A percentile compares a stretch with the other conserved stretches of the same genome.
phyloP scores from a whole-genome alignment of 2,329 filamentous ascomycete species.

The Pseudogymnoascus sp. region DNA sequence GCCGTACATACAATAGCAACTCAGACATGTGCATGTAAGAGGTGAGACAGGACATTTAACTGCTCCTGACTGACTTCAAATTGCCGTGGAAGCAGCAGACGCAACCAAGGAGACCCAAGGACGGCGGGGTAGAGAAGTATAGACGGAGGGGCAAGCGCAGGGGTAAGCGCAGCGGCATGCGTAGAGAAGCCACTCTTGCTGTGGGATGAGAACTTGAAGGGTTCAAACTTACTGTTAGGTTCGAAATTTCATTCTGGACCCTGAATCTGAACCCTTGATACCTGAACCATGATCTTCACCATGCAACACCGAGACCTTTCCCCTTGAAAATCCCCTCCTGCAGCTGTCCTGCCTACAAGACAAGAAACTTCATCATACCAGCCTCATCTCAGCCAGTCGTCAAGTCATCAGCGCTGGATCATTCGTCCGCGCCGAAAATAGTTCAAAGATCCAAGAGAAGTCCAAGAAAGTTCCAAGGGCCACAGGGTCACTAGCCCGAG shows the following conservation, averaged over 20 bases:
- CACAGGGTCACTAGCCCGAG: background rate
- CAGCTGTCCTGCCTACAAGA: background rate
- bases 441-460: background rate
- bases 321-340: background rate
- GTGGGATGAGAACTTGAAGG: background rate
- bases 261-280: background rate
- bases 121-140: background rate
- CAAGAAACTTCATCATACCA: background rate
- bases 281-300: background rate
- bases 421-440: background rate
- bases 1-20: background rate
- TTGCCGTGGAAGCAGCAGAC: slow-evolving; percentile 17
- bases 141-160: too few relatives aligned
- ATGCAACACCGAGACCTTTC: background rate
- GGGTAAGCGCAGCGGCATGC: background rate
- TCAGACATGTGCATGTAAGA: background rate
- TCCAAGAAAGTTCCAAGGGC: background rate
- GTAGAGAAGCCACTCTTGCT: background rate
- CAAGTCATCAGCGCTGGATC: background rate
- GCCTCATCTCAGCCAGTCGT: background rate
- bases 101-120: background rate
- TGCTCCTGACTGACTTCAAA: slow-evolving; percentile 18
- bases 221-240: background rate
- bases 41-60: slow-evolving; percentile 18
- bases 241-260: background rate